Evolutionary conservation across 2,329 filamentous ascomycete species (phyloP).

Genomic region (Fusarium miscanthi): DNA sequence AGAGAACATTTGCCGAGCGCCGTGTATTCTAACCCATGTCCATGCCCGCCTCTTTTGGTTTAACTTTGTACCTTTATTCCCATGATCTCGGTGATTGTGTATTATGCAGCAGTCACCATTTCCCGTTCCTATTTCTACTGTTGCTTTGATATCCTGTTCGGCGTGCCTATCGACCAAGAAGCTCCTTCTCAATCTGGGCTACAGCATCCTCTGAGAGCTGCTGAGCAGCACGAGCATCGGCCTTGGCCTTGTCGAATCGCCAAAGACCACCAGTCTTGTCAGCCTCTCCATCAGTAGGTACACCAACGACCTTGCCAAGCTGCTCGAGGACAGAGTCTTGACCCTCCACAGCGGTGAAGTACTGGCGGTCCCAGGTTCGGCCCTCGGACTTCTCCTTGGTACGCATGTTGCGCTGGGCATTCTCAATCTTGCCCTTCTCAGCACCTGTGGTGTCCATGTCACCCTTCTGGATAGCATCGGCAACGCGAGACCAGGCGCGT

Average conservation of each 20-base stretch:
- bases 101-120: conserved; percentile 23
- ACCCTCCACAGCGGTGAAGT: conserved; percentile 72
- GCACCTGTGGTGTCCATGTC: conserved; percentile 83
- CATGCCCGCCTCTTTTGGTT: conserved; percentile 24
- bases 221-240: conserved; percentile 51
- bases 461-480: conserved; percentile 79
- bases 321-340: conserved; percentile 58
- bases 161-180: conserved; percentile 52
- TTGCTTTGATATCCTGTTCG: not conserved
- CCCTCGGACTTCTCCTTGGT: conserved; percentile 80
- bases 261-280: conserved; percentile 72
- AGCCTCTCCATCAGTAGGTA: conserved; percentile 63
- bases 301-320: conserved; percentile 59
- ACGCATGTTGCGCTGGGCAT: conserved; percentile 80
- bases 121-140: not conserved
- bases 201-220: conserved; percentile 54
- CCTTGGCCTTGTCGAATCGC: conserved; percentile 66
- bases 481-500: conserved; percentile 88
- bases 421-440: conserved; percentile 92
- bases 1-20: conserved; percentile 29
- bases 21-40: conserved; percentile 29
- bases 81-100: not conserved
- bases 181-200: conserved; percentile 58
- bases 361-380: conserved; percentile 82
- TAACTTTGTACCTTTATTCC: not conserved